These are phyloP conservation scores for Mycena rebaudengoi DNA, from an alignment of 768 basidiomycete species.

Conservation along the genomic window DNA sequence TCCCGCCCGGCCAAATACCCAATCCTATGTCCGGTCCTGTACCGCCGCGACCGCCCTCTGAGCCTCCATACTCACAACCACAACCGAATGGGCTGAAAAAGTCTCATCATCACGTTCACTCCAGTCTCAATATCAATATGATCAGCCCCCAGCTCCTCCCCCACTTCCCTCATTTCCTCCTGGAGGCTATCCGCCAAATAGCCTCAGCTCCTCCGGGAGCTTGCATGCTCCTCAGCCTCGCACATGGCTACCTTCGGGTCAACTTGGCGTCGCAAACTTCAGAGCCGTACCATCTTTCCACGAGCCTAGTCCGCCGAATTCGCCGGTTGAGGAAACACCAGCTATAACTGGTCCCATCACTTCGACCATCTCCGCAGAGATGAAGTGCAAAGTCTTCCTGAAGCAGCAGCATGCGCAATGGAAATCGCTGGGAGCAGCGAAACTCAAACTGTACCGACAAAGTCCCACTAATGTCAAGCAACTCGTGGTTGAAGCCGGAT, in stretches of 20 bases:
- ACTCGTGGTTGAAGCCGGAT: conserved; percentile 91
- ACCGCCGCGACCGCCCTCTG: conserved; percentile 58
- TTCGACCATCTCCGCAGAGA: conserved; percentile 83
- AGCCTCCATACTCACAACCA: conserved; percentile 46
- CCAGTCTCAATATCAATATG: conserved; percentile 57
- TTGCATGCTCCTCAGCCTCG: conserved; percentile 56
- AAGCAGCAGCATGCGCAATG: conserved; percentile 97
- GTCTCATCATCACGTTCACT: conserved; percentile 69
- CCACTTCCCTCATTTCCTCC: conserved; percentile 53
- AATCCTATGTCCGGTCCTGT: conserved; percentile 30
- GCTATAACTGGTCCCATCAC: conserved; percentile 72
- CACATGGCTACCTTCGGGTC: conserved; percentile 70
- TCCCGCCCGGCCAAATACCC: conserved; percentile 28
- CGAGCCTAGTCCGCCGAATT: conserved; percentile 85
- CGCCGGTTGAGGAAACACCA: conserved; percentile 69
- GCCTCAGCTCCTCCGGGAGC: conserved; percentile 43
- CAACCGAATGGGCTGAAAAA: conserved; percentile 49
- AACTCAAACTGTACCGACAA: conserved; percentile 87
- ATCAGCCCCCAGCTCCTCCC: conserved; percentile 44
- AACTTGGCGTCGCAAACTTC: conserved; percentile 60
- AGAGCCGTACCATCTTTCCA: conserved; percentile 62
- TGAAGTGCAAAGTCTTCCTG: conserved; percentile 98
- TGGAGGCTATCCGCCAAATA: conserved; percentile 42
- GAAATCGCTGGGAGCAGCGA: conserved; percentile 92
- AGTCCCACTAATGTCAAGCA: conserved; percentile 92